Base-by-base conservation (phyloP, 192 early-diverging fungal species). In the Radiomyces spectabilis region DNA sequence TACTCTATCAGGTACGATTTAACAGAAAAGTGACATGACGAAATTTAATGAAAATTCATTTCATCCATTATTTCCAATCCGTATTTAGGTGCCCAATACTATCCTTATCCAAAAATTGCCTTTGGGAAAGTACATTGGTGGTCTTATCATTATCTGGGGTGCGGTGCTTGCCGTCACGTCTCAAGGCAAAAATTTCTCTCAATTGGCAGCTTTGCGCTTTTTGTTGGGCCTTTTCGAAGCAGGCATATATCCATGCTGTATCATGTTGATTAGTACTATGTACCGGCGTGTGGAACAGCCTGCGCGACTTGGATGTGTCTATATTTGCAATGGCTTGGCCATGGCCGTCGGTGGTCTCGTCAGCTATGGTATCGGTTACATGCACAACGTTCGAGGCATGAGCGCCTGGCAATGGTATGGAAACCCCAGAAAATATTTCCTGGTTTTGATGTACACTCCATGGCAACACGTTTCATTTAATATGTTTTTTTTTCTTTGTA, bases 141-240 rank as follows among this genome's bases (percentile, higher is more conserved):
- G 13, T 27, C 29, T 59, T 25, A 30, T 59, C 10, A 24, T 47
- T 16, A 6, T 59, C n/a, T 66, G 63, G 63, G 63, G 63, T 25
- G 37, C 33, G 4, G 50, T 59, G 12, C 21, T 66, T 6, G 57
- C 56, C 19, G 25, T 45, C 1, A 66, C 46, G 10, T 19, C 43
- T 3, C 13, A 45, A 12, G 50, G 51, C 5, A 41, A 27, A 24
- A 47, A 59, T 30, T 66, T 59, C 26, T 34, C 45, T 10, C 46
- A 52, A 21, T 16, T 66, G 15, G 42, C 41, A 13, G 40, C 37
- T 5, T 29, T 58, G n/a, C 56, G 63, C 5, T 66, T 58, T 25
- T 30, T 66, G 7, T 45, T 66, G 26, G 63, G 63, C 42, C 26
- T 59, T 25, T 53, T 59, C 49, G 63, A 66, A 35, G 63, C 55